Evolutionary conservation across 805 yeast species (phyloP).

Genomic region (Monosporozyma unispora): DNA sequence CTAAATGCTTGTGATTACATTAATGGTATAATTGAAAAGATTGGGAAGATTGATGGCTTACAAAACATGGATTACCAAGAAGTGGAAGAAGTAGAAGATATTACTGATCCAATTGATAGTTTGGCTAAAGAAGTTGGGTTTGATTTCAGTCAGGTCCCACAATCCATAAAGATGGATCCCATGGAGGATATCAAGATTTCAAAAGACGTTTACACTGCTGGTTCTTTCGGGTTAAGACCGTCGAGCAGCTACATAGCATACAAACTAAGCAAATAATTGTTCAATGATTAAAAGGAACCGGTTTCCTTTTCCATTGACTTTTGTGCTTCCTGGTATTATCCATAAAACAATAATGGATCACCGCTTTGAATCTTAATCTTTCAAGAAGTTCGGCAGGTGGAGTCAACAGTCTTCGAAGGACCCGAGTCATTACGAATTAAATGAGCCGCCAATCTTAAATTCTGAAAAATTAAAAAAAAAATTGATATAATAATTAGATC

Average conservation of each 20-base stretch:
- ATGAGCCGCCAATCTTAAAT: not conserved
- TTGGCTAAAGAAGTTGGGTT: not conserved
- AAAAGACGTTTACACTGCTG: conserved; percentile 11
- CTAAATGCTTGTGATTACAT: not conserved
- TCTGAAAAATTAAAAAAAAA: not conserved
- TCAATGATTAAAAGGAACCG: not conserved
- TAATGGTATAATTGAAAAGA: conserved; percentile 7
- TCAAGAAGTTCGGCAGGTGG: not conserved
- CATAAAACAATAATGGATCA: not conserved
- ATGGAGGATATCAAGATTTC: conserved; percentile 11
- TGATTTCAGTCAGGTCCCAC: not conserved
- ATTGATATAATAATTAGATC: too few relatives aligned
- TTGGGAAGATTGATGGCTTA: conserved; percentile 2
- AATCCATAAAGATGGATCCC: not conserved
- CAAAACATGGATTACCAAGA: not conserved
- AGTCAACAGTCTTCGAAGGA: not conserved
- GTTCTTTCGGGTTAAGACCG: conserved; percentile 39
- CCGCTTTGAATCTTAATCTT: not conserved
- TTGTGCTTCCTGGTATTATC: not conserved
- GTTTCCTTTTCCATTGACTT: too few relatives aligned
- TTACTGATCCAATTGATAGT: not conserved
- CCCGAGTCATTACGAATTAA: not conserved
- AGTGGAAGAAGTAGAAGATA: not conserved
- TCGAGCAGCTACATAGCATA: conserved; percentile 65
- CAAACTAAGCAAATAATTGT: conserved; percentile 26